Evolutionary conservation across 2,329 filamentous ascomycete genomes (phyloP).

Genomic region (Cladorrhinum sp.): DNA sequence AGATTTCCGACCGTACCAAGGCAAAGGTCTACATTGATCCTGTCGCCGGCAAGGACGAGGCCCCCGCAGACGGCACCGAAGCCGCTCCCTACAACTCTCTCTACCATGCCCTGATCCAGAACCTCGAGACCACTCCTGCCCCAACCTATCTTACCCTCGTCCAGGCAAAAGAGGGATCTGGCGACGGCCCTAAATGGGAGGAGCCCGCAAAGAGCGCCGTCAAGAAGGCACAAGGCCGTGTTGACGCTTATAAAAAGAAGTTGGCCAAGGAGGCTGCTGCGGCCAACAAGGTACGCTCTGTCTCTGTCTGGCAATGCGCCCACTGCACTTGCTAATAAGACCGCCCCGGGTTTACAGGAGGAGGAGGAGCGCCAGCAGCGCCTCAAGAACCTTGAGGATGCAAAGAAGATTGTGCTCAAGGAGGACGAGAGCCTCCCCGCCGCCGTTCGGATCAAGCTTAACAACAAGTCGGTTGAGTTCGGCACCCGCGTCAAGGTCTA

Average conservation of each 20-base stretch:
- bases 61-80: slow-evolving; percentile 64
- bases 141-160: slow-evolving; percentile 66
- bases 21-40: slow-evolving; percentile 73
- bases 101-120: slow-evolving; percentile 71
- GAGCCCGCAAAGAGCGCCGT: slow-evolving; percentile 76
- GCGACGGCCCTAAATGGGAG: slow-evolving; percentile 69
- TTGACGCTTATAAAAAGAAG: slow-evolving; percentile 80
- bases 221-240: slow-evolving; percentile 77
- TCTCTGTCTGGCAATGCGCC: neutral
- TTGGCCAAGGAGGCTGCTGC: slow-evolving; percentile 71
- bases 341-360: slow-evolving; percentile 37
- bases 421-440: slow-evolving; percentile 74
- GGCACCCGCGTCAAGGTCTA: slow-evolving; percentile 73
- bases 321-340: neutral
- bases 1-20: slow-evolving; percentile 51
- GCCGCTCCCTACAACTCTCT: slow-evolving; percentile 78
- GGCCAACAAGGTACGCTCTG: slow-evolving; percentile 49
- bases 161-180: slow-evolving; percentile 61
- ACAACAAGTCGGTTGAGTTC: slow-evolving; percentile 62
- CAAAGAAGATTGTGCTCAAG: slow-evolving; percentile 69
- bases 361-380: slow-evolving; percentile 70
- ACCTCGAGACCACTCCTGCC: slow-evolving; percentile 51
- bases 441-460: slow-evolving; percentile 72
- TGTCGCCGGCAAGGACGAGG: slow-evolving; percentile 70
- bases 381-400: slow-evolving; percentile 69